A percentile compares a stretch with the other conserved stretches of the same genome.
These are phyloP conservation scores for Claviceps sp. DNA, from an alignment of 2,329 filamentous ascomycete genomes.

Conservation along the genomic window DNA sequence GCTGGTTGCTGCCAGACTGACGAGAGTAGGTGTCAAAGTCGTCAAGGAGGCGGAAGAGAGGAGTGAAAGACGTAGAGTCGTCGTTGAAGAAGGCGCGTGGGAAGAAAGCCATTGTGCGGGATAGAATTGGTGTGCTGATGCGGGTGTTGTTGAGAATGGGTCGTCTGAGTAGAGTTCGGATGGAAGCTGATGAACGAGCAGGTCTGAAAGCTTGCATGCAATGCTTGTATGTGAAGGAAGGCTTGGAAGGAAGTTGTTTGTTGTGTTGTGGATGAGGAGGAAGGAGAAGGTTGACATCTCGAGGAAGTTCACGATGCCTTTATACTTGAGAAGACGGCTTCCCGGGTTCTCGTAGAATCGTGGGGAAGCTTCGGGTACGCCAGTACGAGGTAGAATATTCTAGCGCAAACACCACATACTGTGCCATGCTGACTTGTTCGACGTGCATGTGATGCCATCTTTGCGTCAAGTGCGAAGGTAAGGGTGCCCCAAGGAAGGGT, in stretches of 20 bases:
- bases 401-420: background rate
- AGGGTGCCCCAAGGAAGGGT: background rate
- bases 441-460: background rate
- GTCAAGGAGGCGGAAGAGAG: conserved; percentile 45
- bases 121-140: conserved; percentile 7
- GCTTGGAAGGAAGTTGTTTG: background rate
- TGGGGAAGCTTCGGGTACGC: background rate
- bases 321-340: conserved; percentile 1
- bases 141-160: conserved; percentile 5
- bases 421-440: background rate
- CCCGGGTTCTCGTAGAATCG: background rate
- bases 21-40: conserved; percentile 40
- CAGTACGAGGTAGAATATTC: background rate
- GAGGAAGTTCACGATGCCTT: background rate
- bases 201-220: conserved; percentile 14
- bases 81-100: conserved; percentile 37
- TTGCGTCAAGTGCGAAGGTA: background rate
- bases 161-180: conserved; percentile 13
- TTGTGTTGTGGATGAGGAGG: background rate
- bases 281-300: background rate
- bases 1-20: conserved; percentile 11
- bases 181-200: conserved; percentile 12
- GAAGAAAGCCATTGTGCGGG: conserved; percentile 47
- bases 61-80: conserved; percentile 33
- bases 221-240: background rate